Evolutionary conservation across 2,329 filamentous ascomycete species (phyloP), one percentile per base, ranked within the genome.

Genomic region (Atkinsonella hypoxylon): DNA sequence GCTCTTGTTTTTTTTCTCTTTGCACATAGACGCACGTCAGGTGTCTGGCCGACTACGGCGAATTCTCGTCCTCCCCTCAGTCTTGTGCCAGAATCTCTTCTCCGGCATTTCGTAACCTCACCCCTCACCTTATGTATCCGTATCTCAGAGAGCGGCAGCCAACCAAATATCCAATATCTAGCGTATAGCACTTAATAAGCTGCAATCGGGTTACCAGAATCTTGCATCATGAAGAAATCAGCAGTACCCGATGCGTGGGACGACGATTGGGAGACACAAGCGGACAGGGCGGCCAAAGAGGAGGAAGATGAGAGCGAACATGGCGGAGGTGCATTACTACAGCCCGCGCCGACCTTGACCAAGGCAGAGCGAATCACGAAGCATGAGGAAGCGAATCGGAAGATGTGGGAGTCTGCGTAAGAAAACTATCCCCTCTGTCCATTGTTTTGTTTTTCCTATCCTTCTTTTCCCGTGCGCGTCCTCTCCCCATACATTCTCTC

Each of bases 401-500:
- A 86, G 66, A 70, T 96, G 51, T 96, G 91, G 91, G 81, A 93
- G 62, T 83, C 89, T 62, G 91, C 90, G 85, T 93, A 80, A 51
- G 80, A 2, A 47, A 15, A 32, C 30, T 9, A 2, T 12, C 3
- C 15, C 11, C 17, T 63, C 39, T 22, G 22, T 59, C 57, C 15
- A 34, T 18, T 39, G 32, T 39, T 15, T 49, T 49, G n/a, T n/a
- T 42, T 36, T 26, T 30, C 5, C 31, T 45, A 40, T 30, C 43
- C 44, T 20, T 43, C 38, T 39, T 22, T 34, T 17, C 47, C 47
- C 50, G 42, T 10, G 6, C 12, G 30, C 41, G 39, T 45, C 17
- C 45, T 34, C 15, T 52, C 7, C 7, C 26, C 26, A 5, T 26
- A 6, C 26, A 26, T 26, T 8, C 6, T 26, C 26, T 26, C 26